These are phyloP conservation scores for Suhomyces bolitotheri DNA, from an alignment of 1,139 yeast species.

Conservation along the genomic window DNA sequence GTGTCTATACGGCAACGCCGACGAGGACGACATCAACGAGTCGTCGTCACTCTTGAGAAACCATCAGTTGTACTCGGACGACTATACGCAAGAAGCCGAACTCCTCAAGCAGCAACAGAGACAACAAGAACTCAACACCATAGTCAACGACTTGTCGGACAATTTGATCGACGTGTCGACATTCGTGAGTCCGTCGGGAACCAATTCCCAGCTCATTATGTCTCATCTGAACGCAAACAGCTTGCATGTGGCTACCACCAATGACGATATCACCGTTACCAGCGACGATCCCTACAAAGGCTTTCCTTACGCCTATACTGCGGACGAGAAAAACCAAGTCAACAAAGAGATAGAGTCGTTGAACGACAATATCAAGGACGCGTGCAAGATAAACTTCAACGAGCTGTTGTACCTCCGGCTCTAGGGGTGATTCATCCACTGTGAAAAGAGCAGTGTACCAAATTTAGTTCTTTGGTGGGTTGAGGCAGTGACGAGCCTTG, in stretches of 20 bases:
- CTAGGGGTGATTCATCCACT: constrained; percentile 11
- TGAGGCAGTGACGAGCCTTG: too few species aligned
- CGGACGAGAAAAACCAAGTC: constrained; percentile 24
- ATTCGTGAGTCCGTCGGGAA: constrained; percentile 28
- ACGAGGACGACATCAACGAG: constrained; percentile 37
- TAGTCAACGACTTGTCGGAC: constrained; percentile 46
- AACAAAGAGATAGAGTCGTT: constrained; percentile 21
- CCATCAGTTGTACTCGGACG: constrained; percentile 33
- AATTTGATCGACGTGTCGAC: constrained; percentile 47
- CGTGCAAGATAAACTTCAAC: constrained; percentile 23
- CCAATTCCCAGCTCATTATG: constrained; percentile 10
- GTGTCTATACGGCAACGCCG: constrained; percentile 40
- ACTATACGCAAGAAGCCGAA: constrained; percentile 43
- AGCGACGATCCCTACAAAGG: constrained; percentile 11
- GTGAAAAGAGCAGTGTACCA: not conserved
- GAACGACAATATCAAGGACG: constrained; percentile 23
- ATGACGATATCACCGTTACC: constrained; percentile 9
- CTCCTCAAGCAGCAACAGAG: constrained; percentile 44
- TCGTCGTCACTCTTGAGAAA: constrained; percentile 36
- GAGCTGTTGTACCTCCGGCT: constrained; percentile 36
- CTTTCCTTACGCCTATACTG: constrained; percentile 16
- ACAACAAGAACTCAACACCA: constrained; percentile 43
- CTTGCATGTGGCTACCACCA: constrained; percentile 7
- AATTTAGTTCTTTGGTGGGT: too few species aligned
- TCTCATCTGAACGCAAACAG: constrained; percentile 11